phyloP scores from a whole-genome alignment of 2,329 filamentous ascomycete genomes.

The Alternaria viburni region DNA sequence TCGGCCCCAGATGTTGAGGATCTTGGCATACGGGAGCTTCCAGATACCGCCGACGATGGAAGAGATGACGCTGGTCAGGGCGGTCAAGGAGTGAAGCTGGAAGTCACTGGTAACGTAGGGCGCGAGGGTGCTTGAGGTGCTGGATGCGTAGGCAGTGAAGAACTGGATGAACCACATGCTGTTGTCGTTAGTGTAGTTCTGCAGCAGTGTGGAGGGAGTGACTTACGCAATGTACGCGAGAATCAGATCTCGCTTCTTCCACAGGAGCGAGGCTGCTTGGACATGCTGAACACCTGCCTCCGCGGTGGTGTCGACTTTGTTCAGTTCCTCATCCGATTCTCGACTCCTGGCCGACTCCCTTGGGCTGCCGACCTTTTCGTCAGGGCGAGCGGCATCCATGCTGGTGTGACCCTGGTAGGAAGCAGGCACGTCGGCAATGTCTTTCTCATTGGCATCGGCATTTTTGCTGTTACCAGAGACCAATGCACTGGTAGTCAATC shows the following conservation, averaged over 20 bases:
- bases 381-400: slow-evolving; percentile 26
- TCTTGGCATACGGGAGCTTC: slow-evolving; percentile 52
- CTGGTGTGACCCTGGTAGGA: slow-evolving; percentile 37
- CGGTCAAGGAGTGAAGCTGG: slow-evolving; percentile 45
- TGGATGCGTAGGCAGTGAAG: slow-evolving; percentile 56
- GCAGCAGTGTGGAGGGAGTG: not conserved
- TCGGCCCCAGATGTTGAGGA: slow-evolving; percentile 53
- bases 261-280: slow-evolving; percentile 37
- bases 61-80: slow-evolving; percentile 48
- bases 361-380: slow-evolving; percentile 39
- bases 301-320: slow-evolving; percentile 39
- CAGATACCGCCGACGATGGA: slow-evolving; percentile 47
- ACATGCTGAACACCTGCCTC: slow-evolving; percentile 38
- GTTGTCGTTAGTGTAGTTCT: slow-evolving; percentile 13
- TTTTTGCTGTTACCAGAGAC: slow-evolving; percentile 22
- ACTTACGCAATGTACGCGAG: slow-evolving; percentile 39
- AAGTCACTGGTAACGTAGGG: slow-evolving; percentile 52
- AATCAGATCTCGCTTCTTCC: slow-evolving; percentile 36
- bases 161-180: slow-evolving; percentile 52
- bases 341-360: slow-evolving; percentile 12
- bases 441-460: slow-evolving; percentile 26
- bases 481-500: slow-evolving; percentile 36
- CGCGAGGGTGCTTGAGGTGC: slow-evolving; percentile 49
- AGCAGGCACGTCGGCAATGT: slow-evolving; percentile 37
- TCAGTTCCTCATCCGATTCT: slow-evolving; percentile 39